Percentiles rank a stretch among this genome's conserved stretches.
Conservation (phyloP, 2,329 filamentous ascomycete genomes). For the Ophiocordyceps camponoti-floridani region DNA sequence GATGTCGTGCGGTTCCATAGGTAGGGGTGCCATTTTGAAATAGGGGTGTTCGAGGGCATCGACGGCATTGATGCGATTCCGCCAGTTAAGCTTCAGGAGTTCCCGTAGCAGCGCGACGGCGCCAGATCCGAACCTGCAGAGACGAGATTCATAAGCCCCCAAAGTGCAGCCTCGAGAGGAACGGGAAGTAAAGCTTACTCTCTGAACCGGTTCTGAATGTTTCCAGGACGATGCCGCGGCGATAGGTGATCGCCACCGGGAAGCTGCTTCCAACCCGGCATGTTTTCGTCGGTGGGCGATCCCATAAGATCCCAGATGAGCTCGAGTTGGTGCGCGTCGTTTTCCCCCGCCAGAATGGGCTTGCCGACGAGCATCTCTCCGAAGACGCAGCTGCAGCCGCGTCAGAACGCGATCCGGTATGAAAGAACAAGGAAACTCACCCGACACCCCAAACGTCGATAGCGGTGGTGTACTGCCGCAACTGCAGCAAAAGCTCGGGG, state of each 20-base stretch:
- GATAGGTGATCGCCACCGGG: slow-evolving; percentile 65
- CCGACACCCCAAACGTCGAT: slow-evolving; percentile 98
- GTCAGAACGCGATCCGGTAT: slow-evolving; percentile 5
- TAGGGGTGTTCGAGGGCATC: slow-evolving; percentile 88
- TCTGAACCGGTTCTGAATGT: slow-evolving; percentile 56
- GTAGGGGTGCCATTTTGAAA: slow-evolving; percentile 63
- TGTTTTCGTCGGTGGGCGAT: slow-evolving; percentile 71
- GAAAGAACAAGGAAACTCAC: slow-evolving; percentile 27
- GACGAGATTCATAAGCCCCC: background rate
- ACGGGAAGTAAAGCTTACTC: slow-evolving; percentile 30
- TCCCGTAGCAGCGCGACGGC: slow-evolving; percentile 69
- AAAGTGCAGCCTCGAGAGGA: background rate
- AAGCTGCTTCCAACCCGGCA: slow-evolving; percentile 78
- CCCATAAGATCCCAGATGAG: slow-evolving; percentile 90
- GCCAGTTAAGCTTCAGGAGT: slow-evolving; percentile 78
- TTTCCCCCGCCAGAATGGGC: slow-evolving; percentile 80
- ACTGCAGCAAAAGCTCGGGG: slow-evolving; percentile 74
- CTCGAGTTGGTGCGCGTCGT: slow-evolving; percentile 75
- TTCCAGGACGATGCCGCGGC: slow-evolving; percentile 42
- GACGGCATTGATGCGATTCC: slow-evolving; percentile 73
- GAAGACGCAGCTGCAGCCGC: slow-evolving; percentile 64
- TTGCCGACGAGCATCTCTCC: slow-evolving; percentile 93
- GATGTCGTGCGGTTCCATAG: slow-evolving; percentile 70
- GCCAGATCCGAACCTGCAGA: slow-evolving; percentile 39
- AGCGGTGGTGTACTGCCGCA: slow-evolving; percentile 86